Percentiles rank a stretch among this genome's conserved stretches.
Conservation (phyloP, 306 rosid species). For the Lupinus albus region DNA sequence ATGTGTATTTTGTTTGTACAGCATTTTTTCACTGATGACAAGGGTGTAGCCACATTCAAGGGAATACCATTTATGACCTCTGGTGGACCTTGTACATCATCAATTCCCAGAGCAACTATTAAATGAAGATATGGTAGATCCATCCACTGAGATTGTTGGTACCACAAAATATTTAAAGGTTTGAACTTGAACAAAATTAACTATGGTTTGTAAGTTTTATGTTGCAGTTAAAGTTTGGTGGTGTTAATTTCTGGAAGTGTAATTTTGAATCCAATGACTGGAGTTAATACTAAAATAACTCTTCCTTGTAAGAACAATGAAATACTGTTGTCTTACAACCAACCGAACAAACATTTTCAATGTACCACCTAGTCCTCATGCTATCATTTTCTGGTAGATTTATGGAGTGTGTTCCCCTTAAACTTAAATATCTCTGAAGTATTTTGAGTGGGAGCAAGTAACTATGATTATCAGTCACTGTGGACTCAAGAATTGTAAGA, state of each 20-base stretch:
- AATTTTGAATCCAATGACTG: constrained; percentile 21
- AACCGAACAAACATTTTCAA: no score
- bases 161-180: constrained; percentile 32
- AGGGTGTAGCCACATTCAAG: constrained; percentile 85
- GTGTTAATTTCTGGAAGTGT: constrained; percentile 32
- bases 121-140: constrained; percentile 47
- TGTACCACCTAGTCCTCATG: no score
- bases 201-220: constrained; percentile 18
- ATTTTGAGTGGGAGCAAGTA: no score
- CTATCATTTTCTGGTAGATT: no score
- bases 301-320: no score
- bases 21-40: constrained; percentile 89
- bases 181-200: constrained; percentile 22
- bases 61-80: constrained; percentile 93
- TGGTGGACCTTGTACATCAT: constrained; percentile 85
- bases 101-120: constrained; percentile 71
- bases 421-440: no score
- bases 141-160: constrained; percentile 33
- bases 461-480: no score
- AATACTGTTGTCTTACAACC: no score
- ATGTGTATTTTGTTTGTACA: constrained; percentile 52
- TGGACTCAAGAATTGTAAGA: no score
- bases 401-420: no score
- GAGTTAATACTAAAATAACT: not conserved
- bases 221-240: constrained; percentile 34